Evolutionary conservation across 2,329 filamentous ascomycete species (phyloP).

Genomic region (Rhinocladiella mackenziei): DNA sequence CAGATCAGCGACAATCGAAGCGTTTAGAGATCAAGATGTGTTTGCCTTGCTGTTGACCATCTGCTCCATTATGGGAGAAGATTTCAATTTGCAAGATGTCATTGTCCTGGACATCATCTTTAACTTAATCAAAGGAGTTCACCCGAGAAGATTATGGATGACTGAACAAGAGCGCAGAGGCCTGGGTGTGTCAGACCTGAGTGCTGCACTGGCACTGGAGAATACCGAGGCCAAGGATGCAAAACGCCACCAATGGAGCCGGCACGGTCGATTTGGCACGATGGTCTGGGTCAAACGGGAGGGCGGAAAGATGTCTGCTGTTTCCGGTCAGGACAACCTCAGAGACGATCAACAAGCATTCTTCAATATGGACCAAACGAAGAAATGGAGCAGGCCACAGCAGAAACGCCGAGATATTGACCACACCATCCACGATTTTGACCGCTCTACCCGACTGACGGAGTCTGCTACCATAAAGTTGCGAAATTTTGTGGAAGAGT

Average conservation of each 20-base stretch:
- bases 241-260: conserved; percentile 71
- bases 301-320: conserved; percentile 75
- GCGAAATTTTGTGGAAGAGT: conserved; percentile 80
- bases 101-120: conserved; percentile 89
- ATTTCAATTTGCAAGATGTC: conserved; percentile 85
- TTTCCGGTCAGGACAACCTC: conserved; percentile 84
- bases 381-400: conserved; percentile 82
- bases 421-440: conserved; percentile 65
- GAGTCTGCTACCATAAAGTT: conserved; percentile 71
- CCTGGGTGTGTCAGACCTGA: conserved; percentile 68
- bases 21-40: conserved; percentile 86
- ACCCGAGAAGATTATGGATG: conserved; percentile 80
- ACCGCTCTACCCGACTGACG: conserved; percentile 66
- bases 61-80: conserved; percentile 87
- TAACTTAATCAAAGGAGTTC: conserved; percentile 84
- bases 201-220: conserved; percentile 73
- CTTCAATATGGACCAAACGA: conserved; percentile 83
- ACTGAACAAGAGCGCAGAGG: conserved; percentile 66
- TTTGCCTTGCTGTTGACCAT: conserved; percentile 80
- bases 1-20: conserved; percentile 79
- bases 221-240: conserved; percentile 74
- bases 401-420: conserved; percentile 59
- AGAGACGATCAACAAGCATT: conserved; percentile 68
- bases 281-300: conserved; percentile 96
- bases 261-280: conserved; percentile 91